phyloP scores from a whole-genome alignment of 805 yeast genomes.

The Cyberlindnera maritima region DNA sequence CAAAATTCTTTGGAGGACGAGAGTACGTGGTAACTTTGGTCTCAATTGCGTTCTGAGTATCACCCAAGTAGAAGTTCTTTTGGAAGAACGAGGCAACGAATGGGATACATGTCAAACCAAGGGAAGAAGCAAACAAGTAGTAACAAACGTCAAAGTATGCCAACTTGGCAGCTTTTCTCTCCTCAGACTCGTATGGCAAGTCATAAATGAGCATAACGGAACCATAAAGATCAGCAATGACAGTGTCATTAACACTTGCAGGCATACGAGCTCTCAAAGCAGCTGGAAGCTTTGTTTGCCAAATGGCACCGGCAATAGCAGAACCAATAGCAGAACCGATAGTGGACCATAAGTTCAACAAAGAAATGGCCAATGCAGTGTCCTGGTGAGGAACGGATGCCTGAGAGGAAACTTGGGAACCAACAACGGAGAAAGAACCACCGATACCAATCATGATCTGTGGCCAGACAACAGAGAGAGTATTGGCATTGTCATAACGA shows the following conservation, averaged over 20 bases:
- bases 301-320: constrained; percentile 39
- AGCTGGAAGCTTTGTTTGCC: constrained; percentile 33
- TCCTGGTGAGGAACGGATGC: constrained; percentile 43
- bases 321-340: constrained; percentile 40
- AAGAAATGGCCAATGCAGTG: constrained; percentile 38
- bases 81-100: constrained; percentile 33
- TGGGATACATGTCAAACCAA: constrained; percentile 31
- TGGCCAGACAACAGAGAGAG: constrained; percentile 30
- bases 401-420: constrained; percentile 36
- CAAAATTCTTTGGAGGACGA: constrained; percentile 7
- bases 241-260: constrained; percentile 19
- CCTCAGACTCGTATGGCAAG: constrained; percentile 27
- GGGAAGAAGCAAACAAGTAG: constrained; percentile 29
- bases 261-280: constrained; percentile 32
- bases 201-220: constrained; percentile 25
- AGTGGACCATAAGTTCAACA: constrained; percentile 33
- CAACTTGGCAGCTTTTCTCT: constrained; percentile 32
- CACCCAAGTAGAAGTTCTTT: constrained; percentile 35
- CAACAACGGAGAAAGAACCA: constrained; percentile 37
- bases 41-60: constrained; percentile 35
- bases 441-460: constrained; percentile 39
- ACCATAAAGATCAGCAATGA: constrained; percentile 26
- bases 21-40: constrained; percentile 12
- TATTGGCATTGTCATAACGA: constrained; percentile 22
- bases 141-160: constrained; percentile 34